Evolutionary conservation across 257 asterid species (phyloP), one percentile per base, ranked within the genome.

Genomic region (Salvia hispanica): DNA sequence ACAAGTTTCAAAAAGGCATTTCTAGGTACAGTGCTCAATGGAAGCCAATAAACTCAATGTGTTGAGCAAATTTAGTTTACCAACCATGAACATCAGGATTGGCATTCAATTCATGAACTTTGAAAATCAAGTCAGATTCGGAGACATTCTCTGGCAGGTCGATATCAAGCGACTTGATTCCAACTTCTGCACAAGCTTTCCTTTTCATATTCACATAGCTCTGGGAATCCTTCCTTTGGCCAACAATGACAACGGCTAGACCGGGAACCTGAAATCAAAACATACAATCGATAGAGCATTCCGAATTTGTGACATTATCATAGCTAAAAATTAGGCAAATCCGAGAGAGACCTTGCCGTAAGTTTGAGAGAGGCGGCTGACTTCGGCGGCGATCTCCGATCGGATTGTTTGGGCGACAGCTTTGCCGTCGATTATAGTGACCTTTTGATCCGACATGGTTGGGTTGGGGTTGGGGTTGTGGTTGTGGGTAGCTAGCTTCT

Each of bases 181-280:
- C 95, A 76, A 85, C 91, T 80, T 93, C 97, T 10, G 95, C 88
- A 76, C 97, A 93, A 7, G 99, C 92, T 73, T n/a, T 93, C 84
- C 97, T 82, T 86, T 93, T 90, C 97, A 93, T 93, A 64, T 25
- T 78, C 44, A 93, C 99, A 75, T 93, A 93, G 83, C 94, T 93
- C 81, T 88, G 95, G 10, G 99, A 93, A 71, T 93, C 99, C 79
- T 90, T 93, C 76, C 96, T 86, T 14, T 77, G 56, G 46, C 99
- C 97, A 51, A 93, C 99, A 54, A 93, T 90, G 62, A 93, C 96
- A 50, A 93, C 99, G 0, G 99, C 99, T 66, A 93, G 81, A 46
- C 99, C 97, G 0, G 97, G 97, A 40, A 88, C 97, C 99, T 93
- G 82, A 79, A 71, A 75, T 74, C 69, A 78, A 42, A 46, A 62